phyloP scores from a whole-genome alignment of 805 yeast genomes.

The Kazachstania kunashirensis region DNA sequence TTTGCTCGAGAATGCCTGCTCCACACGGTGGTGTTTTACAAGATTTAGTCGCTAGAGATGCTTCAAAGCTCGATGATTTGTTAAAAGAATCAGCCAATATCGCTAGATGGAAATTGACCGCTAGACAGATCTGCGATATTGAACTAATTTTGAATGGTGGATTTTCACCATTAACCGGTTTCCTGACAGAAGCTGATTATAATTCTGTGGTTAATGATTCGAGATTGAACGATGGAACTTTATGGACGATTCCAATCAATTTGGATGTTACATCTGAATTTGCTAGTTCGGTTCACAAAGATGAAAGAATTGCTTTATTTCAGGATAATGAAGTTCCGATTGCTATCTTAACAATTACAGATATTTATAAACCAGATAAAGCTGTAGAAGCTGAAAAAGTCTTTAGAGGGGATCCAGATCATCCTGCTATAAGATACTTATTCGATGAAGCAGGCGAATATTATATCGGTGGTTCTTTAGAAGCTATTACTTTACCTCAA shows the following conservation, averaged over 20 bases:
- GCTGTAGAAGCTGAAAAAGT: conserved; percentile 70
- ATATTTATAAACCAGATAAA: conserved; percentile 77
- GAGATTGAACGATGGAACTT: conserved; percentile 63
- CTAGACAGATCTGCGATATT: conserved; percentile 85
- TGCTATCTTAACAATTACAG: conserved; percentile 73
- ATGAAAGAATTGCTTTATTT: conserved; percentile 59
- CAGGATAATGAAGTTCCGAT: conserved; percentile 74
- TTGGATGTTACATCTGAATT: conserved; percentile 54
- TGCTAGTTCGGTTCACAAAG: conserved; percentile 38
- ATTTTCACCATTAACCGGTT: conserved; percentile 72
- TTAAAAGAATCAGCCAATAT: conserved; percentile 43
- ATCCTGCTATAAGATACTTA: conserved; percentile 79
- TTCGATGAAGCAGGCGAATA: conserved; percentile 65
- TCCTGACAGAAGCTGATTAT: conserved; percentile 55
- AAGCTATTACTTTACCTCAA: conserved; percentile 73
- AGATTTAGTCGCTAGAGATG: conserved; percentile 79
- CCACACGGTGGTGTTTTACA: conserved; percentile 92
- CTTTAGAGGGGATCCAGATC: conserved; percentile 94
- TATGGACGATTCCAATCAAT: conserved; percentile 91
- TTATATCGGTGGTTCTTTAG: conserved; percentile 80
- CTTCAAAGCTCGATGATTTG: conserved; percentile 44
- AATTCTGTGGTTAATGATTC: conserved; percentile 53
- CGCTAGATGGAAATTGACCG: conserved; percentile 46
- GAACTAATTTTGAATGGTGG: conserved; percentile 92
- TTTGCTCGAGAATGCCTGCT: conserved; percentile 12